Evolutionary conservation across 129 eudicot species (phyloP).

Genomic region (Tanacetum coccineum): DNA sequence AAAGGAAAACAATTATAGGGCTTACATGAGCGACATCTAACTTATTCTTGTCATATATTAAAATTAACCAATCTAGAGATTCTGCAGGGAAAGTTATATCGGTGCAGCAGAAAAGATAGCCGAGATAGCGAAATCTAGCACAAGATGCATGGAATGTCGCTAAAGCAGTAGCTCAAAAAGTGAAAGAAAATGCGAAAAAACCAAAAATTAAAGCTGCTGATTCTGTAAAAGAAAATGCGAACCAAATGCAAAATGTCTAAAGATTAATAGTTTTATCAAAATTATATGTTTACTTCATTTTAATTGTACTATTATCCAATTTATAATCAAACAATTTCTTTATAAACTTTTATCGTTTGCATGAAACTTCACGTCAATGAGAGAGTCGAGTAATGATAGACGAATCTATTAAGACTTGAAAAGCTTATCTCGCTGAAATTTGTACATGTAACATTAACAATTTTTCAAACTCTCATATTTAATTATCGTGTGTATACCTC

Average conservation of each 20-base stretch:
- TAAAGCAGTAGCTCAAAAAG: conserved; percentile 50
- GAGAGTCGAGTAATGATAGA: too few relatives aligned
- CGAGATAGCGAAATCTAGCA: conserved; percentile 57
- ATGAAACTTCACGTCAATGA: too few relatives aligned
- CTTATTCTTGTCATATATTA: conserved; percentile 4
- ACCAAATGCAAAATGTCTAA: conserved; percentile 38
- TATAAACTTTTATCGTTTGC: too few relatives aligned
- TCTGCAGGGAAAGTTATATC: conserved; percentile 37
- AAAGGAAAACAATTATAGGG: background rate
- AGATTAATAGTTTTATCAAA: background rate
- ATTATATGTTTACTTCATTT: background rate
- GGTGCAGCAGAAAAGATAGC: conserved; percentile 42
- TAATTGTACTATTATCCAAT: background rate
- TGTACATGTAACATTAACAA: too few relatives aligned
- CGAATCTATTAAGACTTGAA: too few relatives aligned
- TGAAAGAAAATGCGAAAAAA: conserved; percentile 51
- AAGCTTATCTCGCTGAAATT: too few relatives aligned
- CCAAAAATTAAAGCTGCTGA: conserved; percentile 42
- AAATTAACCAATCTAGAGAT: conserved; percentile 50
- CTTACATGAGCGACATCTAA: too few relatives aligned
- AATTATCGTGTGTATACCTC: too few relatives aligned
- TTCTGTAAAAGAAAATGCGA: conserved; percentile 36
- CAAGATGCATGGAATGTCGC: conserved; percentile 71
- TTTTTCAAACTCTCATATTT: too few relatives aligned
- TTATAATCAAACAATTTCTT: too few relatives aligned